Base-by-base conservation (phyloP, 139 green algal genomes). In the Haematococcus lacustris region DNA sequence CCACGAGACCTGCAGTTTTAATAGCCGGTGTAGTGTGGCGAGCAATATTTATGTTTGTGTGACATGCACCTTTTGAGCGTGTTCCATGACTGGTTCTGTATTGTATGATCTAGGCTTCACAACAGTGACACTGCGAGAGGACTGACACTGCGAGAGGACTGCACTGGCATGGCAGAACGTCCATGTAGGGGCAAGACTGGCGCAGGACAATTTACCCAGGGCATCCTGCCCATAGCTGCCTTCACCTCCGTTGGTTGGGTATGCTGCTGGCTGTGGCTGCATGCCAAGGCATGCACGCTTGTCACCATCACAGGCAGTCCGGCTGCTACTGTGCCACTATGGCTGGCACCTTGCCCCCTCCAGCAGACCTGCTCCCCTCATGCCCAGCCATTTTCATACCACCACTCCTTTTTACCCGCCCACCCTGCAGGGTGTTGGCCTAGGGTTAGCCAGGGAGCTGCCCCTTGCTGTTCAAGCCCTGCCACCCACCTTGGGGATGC, bases 401-500 rank as follows among this genome's bases (percentile, higher is more conserved):
- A 13, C 13, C 47, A 57, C 47, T 28, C 9, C 9, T 53, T 53
- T 9, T 9, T 17, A 53, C 43, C 17, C 9, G 17, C 9, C 17
- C 9, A 53, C 43, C 17, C 17, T 9, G 9, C 9, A 53, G 9
- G 43, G 43, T 53, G 9, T 17, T 53, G 43, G 43, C 17, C 43
- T 53, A 53, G 9, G 17, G 9, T 9, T 28, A 9, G 9, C 43
- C 9, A 28, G 43, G 9, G 43, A 9, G 9, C 9, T 53, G 43
- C 43, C 9, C 43, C 43, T 53, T 9, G 9, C 43, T 9, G 9
- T 53, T 67, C 34, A 1, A 60, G 6, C 66, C 1, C 7, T 30
- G 33, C 13, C 5, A 32, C 67, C 2, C 62, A 79, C 75, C 74
- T 84, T 85, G 21, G 90, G 91, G 23, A 96, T 91, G n/a, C n/a